Evolutionary conservation across 2,329 filamentous ascomycete species (phyloP).

Genomic region (Botryotinia globosa): DNA sequence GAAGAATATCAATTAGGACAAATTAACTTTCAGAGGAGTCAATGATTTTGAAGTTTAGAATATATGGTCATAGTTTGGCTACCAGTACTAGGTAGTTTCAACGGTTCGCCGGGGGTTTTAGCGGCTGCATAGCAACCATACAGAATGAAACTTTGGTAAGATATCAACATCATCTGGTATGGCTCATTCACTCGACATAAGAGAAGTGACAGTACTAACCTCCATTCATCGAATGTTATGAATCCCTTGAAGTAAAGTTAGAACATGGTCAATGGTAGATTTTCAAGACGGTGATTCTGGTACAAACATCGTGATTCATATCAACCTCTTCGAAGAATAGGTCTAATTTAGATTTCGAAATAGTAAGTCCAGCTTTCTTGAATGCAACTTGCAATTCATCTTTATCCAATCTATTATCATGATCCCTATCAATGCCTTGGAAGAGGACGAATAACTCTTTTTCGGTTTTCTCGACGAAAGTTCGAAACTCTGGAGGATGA

Average conservation of each 20-base stretch:
- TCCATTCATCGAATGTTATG: conserved; percentile 94
- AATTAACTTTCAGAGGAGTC: neutral
- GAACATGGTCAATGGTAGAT: conserved; percentile 9
- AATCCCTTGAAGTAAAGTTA: conserved; percentile 42
- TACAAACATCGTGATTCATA: conserved; percentile 66
- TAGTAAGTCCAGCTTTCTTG: conserved; percentile 69
- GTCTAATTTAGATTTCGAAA: conserved; percentile 73
- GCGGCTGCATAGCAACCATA: neutral
- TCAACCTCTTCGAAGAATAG: conserved; percentile 91
- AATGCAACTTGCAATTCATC: conserved; percentile 80
- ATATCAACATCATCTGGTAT: neutral
- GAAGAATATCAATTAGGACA: neutral
- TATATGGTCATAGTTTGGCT: neutral
- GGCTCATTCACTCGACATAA: neutral
- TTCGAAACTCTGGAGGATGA: conserved; percentile 69
- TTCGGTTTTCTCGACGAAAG: conserved; percentile 85
- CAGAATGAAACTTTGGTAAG: neutral
- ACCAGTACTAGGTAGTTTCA: neutral
- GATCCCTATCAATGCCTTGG: conserved; percentile 78
- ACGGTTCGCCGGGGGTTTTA: neutral
- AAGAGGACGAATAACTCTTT: conserved; percentile 79
- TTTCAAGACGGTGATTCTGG: neutral
- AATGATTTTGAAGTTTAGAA: neutral
- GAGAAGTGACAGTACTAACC: conserved; percentile 55
- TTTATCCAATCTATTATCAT: conserved; percentile 83